Evolutionary conservation across 2,329 filamentous ascomycete genomes (phyloP), one percentile per base, ranked within the genome.

Genomic region (Nannizziopsis arthrosporioides): DNA sequence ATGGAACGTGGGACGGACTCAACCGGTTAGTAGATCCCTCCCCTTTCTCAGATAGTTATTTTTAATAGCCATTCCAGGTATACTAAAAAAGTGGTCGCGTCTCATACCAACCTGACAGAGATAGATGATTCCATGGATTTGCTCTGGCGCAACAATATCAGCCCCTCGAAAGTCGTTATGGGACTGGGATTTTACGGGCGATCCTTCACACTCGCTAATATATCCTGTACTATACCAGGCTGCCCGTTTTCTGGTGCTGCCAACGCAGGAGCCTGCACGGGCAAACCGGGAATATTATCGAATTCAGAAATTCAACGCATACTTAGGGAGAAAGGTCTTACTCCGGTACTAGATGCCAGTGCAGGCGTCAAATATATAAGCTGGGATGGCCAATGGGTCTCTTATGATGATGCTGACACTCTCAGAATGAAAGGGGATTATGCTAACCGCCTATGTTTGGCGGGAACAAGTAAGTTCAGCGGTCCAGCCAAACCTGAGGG

Each of bases 121-220:
- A 43, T 43, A 32, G 41, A 1, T 55, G 51, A 2, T 44, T 64
- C 1, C 17, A 14, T 37, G 35, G 50, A 61, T 14, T 44, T 59
- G 12, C 52, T 62, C 4, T 65, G 57, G 62, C 50, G 59, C 8
- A 51, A 48, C 27, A 53, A 53, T 10, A 52, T 65, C 1, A 49
- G 53, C 8, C 55, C 62, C 3, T 19, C 40, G 0, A 57, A 60
- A 35, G 56, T 66, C 14, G 57, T 62, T 15, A 18, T 66, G 2
- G 73, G 73, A 0, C 47, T 74, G 0, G 70, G 70, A 1, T 66
- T 63, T 42, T 76, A 76, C 45, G 72, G 72, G 0, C 61, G 72
- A 4, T 65, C 68, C 1, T 74, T 68, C 40, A 73, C 65, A 1
- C 49, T 59, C 0, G 17, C 45, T 14, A 39, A 57, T 41, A 43